phyloP scores from a whole-genome alignment of 139 green algal species.

The Haematococcus lacustris region DNA sequence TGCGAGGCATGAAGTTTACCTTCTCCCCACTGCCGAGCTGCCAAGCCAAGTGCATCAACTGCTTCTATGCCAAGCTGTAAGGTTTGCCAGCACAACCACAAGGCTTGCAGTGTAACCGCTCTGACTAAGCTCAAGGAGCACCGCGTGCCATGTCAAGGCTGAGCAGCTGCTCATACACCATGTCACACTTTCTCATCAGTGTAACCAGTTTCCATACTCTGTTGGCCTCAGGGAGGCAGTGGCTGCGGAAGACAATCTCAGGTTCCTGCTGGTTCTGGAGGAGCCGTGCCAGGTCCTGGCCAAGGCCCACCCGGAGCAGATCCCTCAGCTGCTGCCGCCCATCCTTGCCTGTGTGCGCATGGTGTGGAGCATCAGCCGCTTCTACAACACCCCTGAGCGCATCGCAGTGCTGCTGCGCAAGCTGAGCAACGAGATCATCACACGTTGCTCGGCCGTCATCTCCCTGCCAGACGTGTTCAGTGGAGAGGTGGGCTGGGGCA shows the following conservation, averaged over 20 bases:
- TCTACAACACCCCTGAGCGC: conserved; percentile 81
- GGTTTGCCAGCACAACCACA: too few species aligned
- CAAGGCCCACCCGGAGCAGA: conserved; percentile 36
- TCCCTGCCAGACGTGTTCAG: conserved; percentile 58
- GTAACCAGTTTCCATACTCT: too few species aligned
- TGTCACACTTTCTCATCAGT: too few species aligned
- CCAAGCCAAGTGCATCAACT: too few species aligned
- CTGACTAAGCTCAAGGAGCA: too few species aligned
- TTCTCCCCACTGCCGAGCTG: too few species aligned
- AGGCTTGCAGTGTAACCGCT: too few species aligned
- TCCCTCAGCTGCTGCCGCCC: conserved; percentile 60
- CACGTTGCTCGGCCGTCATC: conserved; percentile 68
- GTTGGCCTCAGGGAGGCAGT: conserved; percentile 61
- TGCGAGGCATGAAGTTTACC: too few species aligned
- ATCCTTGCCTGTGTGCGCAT: conserved; percentile 76
- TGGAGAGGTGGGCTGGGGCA: conserved; percentile 38
- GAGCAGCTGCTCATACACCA: too few species aligned
- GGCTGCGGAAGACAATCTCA: conserved; percentile 77
- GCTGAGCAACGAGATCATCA: conserved; percentile 78
- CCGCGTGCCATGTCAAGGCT: too few species aligned
- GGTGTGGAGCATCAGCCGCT: conserved; percentile 72
- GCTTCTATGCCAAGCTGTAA: too few species aligned
- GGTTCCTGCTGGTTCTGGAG: conserved; percentile 69
- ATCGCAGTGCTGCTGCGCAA: conserved; percentile 78
- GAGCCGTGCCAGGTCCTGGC: conserved; percentile 58